A percentile compares a stretch with the other conserved stretches of the same genome.
Evolutionary conservation across 306 rosid genomes (phyloP).

Genomic region (Elaeagnus macrophylla): DNA sequence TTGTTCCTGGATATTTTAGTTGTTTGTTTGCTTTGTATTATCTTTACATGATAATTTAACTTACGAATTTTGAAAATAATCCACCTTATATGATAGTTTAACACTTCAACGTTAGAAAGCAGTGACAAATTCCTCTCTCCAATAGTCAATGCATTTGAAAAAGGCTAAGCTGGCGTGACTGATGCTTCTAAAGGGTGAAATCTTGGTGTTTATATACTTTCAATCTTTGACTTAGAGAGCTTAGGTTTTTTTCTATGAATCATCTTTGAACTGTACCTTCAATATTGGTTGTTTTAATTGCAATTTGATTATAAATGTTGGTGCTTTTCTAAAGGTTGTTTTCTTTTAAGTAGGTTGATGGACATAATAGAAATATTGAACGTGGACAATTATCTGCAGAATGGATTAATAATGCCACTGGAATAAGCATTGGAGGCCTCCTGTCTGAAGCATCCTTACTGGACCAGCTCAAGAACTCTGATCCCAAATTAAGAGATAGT

Average conservation of each 20-base stretch:
- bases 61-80: no score
- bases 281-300: not conserved
- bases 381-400: slow-evolving; percentile 25
- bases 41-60: not conserved
- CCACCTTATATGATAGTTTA: no score
- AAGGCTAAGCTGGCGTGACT: no score
- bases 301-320: not conserved
- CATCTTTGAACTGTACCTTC: not conserved
- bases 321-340: slow-evolving; percentile 13
- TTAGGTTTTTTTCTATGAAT: not conserved
- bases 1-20: slow-evolving; percentile 5
- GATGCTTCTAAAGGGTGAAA: no score
- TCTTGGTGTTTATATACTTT: no score
- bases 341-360: slow-evolving; percentile 25
- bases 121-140: no score
- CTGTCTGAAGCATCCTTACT: slow-evolving; percentile 36
- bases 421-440: slow-evolving; percentile 39
- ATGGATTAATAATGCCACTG: slow-evolving; percentile 33
- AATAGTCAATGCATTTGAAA: no score
- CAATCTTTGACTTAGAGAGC: not conserved
- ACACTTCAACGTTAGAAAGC: no score
- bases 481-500: slow-evolving; percentile 18
- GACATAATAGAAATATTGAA: slow-evolving; percentile 22
- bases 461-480: slow-evolving; percentile 21
- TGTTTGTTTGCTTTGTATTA: not conserved